Evolutionary conservation across 2,329 filamentous ascomycete genomes (phyloP).

Genomic region (Diplodia scrobiculata): DNA sequence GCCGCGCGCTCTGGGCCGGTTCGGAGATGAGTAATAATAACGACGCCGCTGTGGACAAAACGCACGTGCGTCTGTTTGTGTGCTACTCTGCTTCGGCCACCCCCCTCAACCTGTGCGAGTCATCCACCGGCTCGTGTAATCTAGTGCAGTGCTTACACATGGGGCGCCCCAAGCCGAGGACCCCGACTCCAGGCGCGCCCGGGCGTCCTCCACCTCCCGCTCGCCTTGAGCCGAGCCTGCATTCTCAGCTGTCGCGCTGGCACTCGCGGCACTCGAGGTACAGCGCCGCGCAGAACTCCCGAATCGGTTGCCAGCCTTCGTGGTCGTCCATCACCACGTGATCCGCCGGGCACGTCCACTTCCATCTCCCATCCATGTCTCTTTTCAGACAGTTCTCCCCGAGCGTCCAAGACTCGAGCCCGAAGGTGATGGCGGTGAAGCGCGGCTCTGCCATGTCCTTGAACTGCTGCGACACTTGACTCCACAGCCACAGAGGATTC

Average conservation of each 20-base stretch:
- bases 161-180: not conserved
- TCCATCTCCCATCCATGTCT: constrained; percentile 37
- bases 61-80: not conserved
- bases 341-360: constrained; percentile 39
- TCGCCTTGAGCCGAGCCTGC: constrained; percentile 1
- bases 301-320: constrained; percentile 28
- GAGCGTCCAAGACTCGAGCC: constrained; percentile 42
- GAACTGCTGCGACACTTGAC: constrained; percentile 41
- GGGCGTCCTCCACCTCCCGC: not conserved
- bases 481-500: constrained; percentile 43
- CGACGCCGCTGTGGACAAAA: not conserved
- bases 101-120: not conserved
- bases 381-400: constrained; percentile 42
- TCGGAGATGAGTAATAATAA: constrained; percentile 1
- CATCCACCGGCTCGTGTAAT: not conserved
- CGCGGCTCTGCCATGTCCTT: constrained; percentile 31
- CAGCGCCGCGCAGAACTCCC: constrained; percentile 31
- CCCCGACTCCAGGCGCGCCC: not conserved
- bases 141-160: not conserved
- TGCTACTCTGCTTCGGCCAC: not conserved
- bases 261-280: constrained; percentile 29
- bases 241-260: constrained; percentile 5
- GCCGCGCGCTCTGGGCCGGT: not conserved
- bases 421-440: constrained; percentile 42
- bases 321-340: constrained; percentile 37